Evolutionary conservation across 1,284 basidiomycete species (phyloP).

Genomic region (Ganoderma meredithae): DNA sequence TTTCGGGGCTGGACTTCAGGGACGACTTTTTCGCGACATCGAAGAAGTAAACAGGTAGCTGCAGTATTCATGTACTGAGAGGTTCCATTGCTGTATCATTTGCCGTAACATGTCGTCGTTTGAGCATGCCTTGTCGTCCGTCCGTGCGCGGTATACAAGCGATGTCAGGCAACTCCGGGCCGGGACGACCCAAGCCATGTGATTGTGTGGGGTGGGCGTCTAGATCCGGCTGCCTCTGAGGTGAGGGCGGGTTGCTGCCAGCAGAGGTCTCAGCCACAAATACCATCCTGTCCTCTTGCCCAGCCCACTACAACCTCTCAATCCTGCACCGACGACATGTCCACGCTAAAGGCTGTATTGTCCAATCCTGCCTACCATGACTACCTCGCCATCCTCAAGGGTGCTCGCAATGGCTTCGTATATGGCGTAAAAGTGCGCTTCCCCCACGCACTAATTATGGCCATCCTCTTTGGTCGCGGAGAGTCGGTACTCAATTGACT

Average conservation of each 20-base stretch:
- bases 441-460: constrained; percentile 99
- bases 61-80: background rate
- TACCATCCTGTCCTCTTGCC: constrained; percentile 9
- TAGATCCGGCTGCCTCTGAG: background rate
- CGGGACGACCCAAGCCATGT: background rate
- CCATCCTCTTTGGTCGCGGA: constrained; percentile 92
- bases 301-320: constrained; percentile 11
- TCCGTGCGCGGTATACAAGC: too few relatives aligned
- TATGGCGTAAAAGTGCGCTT: constrained; percentile 94
- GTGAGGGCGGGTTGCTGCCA: constrained; percentile 15
- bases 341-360: constrained; percentile 49
- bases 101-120: background rate
- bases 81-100: background rate
- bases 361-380: constrained; percentile 86
- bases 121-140: too few relatives aligned
- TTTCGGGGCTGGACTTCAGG: constrained; percentile 48
- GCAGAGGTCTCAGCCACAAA: constrained; percentile 13
- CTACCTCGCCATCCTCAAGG: constrained; percentile 91
- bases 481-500: constrained; percentile 62
- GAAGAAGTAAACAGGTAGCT: constrained; percentile 13
- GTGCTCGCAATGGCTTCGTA: constrained; percentile 93
- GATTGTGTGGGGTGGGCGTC: constrained; percentile 1
- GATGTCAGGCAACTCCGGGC: background rate
- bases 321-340: constrained; percentile 29
- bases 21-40: constrained; percentile 47